Evolutionary conservation across 345 rosid species (phyloP).

Genomic region (Angophora floribunda): DNA sequence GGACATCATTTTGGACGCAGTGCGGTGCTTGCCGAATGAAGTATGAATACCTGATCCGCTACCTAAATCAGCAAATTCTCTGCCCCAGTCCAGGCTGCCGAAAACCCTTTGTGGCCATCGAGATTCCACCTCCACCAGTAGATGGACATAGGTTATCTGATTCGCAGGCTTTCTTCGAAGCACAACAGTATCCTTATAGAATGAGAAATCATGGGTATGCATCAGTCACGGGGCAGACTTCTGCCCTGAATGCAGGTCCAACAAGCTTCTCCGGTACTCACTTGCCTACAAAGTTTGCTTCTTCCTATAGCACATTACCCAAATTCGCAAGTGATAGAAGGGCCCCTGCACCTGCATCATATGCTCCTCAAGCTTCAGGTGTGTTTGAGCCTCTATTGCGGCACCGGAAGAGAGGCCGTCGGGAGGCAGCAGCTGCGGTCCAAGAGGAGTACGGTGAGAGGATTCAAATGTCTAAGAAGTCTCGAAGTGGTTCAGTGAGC

Average conservation of each 20-base stretch:
- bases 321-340: neutral
- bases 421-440: neutral
- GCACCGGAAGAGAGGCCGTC: constrained; percentile 11
- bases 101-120: constrained; percentile 24
- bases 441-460: neutral
- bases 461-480: constrained; percentile 8
- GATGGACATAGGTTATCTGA: constrained; percentile 3
- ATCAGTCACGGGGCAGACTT: neutral
- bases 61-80: constrained; percentile 14
- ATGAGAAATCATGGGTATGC: neutral
- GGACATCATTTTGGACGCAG: constrained; percentile 37
- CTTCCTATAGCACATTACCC: constrained; percentile 2
- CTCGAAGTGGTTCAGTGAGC: neutral
- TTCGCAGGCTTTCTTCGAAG: neutral
- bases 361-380: neutral
- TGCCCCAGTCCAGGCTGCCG: constrained; percentile 31
- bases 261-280: neutral
- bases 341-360: neutral
- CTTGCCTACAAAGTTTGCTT: neutral
- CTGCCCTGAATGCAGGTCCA: neutral
- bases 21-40: constrained; percentile 25
- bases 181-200: constrained; percentile 1
- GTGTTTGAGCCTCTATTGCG: neutral
- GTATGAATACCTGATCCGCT: constrained; percentile 25
- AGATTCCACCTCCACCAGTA: constrained; percentile 18